Conservation (phyloP, 2,329 filamentous ascomycete genomes). For the Cladosporium colombiae region DNA sequence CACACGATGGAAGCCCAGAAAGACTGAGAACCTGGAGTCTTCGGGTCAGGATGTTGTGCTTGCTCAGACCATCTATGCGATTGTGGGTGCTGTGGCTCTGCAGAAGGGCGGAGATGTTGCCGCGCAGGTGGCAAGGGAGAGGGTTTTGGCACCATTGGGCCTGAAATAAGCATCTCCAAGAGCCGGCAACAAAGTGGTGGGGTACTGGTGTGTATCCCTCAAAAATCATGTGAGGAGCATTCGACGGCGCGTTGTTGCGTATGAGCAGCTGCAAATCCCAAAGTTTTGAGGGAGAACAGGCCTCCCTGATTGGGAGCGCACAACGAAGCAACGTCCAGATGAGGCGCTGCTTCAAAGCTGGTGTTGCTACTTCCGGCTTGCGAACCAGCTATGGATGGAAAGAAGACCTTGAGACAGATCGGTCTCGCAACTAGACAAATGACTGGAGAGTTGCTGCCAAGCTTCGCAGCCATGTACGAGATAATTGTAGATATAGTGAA, state of each 20-base stretch:
- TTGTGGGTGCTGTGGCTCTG: constrained; percentile 85
- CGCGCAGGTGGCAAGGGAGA: constrained; percentile 71
- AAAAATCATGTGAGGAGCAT: not conserved
- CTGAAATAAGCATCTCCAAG: constrained; percentile 21
- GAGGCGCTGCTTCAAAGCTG: not conserved
- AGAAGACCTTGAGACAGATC: not conserved
- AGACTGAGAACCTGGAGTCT: constrained; percentile 66
- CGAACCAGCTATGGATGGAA: not conserved
- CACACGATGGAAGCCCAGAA: constrained; percentile 83
- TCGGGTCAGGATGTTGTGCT: constrained; percentile 78
- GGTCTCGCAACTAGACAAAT: not conserved
- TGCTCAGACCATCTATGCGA: constrained; percentile 76
- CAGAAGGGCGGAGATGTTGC: constrained; percentile 81
- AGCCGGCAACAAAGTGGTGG: not conserved
- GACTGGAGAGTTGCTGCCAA: not conserved
- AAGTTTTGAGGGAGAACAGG: not conserved
- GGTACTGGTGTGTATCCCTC: not conserved
- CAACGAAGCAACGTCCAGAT: not conserved
- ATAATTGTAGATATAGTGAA: constrained; percentile 18
- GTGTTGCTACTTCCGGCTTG: not conserved
- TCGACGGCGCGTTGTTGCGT: not conserved
- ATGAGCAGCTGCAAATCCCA: not conserved
- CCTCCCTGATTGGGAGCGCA: not conserved
- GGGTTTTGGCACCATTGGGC: constrained; percentile 61
- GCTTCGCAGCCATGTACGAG: constrained; percentile 14